phyloP scores from a whole-genome alignment of 1,139 yeast species.

The Suhomyces panamericanus region DNA sequence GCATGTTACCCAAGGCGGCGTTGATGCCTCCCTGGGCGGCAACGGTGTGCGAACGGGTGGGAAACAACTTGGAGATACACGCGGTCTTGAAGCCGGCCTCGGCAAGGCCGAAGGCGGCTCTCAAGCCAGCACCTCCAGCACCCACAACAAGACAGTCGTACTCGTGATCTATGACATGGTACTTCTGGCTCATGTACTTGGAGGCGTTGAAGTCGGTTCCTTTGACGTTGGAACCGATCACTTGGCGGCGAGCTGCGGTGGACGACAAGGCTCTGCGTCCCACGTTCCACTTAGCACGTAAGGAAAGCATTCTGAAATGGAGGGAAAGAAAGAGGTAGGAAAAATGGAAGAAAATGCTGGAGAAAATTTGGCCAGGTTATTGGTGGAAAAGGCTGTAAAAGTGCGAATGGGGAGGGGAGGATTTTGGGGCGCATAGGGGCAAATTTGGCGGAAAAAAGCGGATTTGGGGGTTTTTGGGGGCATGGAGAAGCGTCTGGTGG shows the following conservation, averaged over 20 bases:
- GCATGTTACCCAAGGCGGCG: slow-evolving; percentile 98
- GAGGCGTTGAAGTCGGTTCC: slow-evolving; percentile 48
- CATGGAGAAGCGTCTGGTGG: neutral
- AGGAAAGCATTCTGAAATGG: slow-evolving; percentile 16
- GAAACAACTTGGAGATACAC: slow-evolving; percentile 94
- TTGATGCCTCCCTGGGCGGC: slow-evolving; percentile 99
- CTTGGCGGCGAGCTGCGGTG: slow-evolving; percentile 33
- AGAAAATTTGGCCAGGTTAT: slow-evolving; percentile 5
- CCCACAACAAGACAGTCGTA: slow-evolving; percentile 98
- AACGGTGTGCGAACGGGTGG: slow-evolving; percentile 97
- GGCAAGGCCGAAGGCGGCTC: slow-evolving; percentile 98
- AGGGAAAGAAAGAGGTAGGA: slow-evolving; percentile 2
- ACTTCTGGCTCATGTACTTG: slow-evolving; percentile 61
- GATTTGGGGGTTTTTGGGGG: neutral
- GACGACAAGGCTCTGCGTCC: slow-evolving; percentile 27
- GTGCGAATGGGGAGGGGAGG: neutral
- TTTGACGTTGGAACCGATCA: slow-evolving; percentile 47
- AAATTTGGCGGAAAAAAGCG: neutral
- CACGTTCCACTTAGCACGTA: slow-evolving; percentile 14
- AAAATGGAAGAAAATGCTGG: slow-evolving; percentile 3
- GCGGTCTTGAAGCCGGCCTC: slow-evolving; percentile 98
- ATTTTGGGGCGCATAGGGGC: neutral
- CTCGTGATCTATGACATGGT: slow-evolving; percentile 94
- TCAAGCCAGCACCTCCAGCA: slow-evolving; percentile 98
- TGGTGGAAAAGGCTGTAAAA: slow-evolving; percentile 9